Percentiles rank a stretch among this genome's conserved stretches.
These are phyloP conservation scores for Wickerhamomyces sp. DNA, from an alignment of 1,139 yeast genomes.

Conservation along the genomic window DNA sequence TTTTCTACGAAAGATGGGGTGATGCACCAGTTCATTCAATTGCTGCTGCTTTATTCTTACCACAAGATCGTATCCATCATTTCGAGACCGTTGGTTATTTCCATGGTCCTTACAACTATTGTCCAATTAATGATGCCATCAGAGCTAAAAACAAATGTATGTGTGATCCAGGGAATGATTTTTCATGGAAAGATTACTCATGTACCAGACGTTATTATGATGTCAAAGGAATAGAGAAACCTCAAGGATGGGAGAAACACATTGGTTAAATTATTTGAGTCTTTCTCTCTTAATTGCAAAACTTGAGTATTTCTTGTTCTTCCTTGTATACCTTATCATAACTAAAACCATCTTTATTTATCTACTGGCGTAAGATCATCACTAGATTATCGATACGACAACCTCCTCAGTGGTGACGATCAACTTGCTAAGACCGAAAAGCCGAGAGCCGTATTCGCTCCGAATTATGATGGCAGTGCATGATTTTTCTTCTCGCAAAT, in stretches of 20 bases:
- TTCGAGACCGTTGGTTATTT: conserved; percentile 80
- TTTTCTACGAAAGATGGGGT: conserved; percentile 95
- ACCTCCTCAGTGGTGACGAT: too few species aligned
- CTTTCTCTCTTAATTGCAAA: too few species aligned
- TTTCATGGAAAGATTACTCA: conserved; percentile 78
- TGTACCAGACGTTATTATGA: conserved; percentile 74
- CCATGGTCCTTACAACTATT: conserved; percentile 77
- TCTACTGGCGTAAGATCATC: too few species aligned
- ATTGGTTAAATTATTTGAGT: conserved; percentile 20
- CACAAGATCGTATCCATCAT: conserved; percentile 64
- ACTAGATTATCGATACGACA: too few species aligned
- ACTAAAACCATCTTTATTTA: too few species aligned
- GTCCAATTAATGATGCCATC: conserved; percentile 63
- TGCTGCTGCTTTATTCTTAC: conserved; percentile 69
- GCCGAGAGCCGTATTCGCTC: too few species aligned
- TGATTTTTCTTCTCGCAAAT: too few species aligned
- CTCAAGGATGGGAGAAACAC: conserved; percentile 71
- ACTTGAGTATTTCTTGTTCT: too few species aligned
- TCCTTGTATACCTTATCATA: too few species aligned
- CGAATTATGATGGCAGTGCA: too few species aligned
- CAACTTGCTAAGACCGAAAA: too few species aligned
- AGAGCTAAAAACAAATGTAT: conserved; percentile 56
- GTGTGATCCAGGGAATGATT: conserved; percentile 70
- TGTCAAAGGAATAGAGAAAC: conserved; percentile 57
- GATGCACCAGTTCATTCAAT: conserved; percentile 92